Evolutionary conservation across 2,329 filamentous ascomycete species (phyloP), one percentile per base, ranked within the genome.

Genomic region (Bertia moriformis): DNA sequence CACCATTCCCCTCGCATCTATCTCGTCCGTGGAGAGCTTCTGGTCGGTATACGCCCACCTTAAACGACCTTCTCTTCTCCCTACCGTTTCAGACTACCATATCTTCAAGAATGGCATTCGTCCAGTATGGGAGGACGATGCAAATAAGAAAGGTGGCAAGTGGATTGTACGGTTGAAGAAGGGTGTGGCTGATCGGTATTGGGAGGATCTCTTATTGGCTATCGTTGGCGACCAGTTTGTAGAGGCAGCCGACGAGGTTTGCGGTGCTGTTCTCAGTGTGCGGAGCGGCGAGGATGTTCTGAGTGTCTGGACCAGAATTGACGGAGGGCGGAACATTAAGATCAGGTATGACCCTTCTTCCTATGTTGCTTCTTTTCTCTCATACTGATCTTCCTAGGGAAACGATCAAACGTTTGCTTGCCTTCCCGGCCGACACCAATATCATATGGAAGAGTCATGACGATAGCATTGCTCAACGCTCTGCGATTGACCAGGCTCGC

Each of bases 121-220:
- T 42, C 77, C 77, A 2, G 77, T 82, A 14, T 82, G 77, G 77
- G 77, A 82, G 52, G 77, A 82, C 46, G 74, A 80, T 45, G 75
- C 77, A 49, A 82, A 82, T 57, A 78, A 73, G 55, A 69, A 65
- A 42, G 77, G 77, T 41, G 77, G 77, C 24, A 82, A 82, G 54
- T 82, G 76, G 75, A 79, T 79, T 45, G 70, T 82, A 53, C 63
- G 77, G 45, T 56, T 82, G 49, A 82, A 80, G 63, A 82, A 82
- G 56, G 77, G 77, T 15, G 76, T 82, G 14, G 71, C 73, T 24
- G 78, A 81, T 52, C 66, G 76, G 39, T 81, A 79, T 53, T 82
- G 77, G 77, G 77, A 82, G 56, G 73, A 80, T 49, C 60, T 82
- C 18, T 59, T 82, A 37, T 58, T 82, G 49, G 75, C 75, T n/a